Base-by-base conservation (phyloP, 2,329 filamentous ascomycete species). In the Fusarium devonianum region DNA sequence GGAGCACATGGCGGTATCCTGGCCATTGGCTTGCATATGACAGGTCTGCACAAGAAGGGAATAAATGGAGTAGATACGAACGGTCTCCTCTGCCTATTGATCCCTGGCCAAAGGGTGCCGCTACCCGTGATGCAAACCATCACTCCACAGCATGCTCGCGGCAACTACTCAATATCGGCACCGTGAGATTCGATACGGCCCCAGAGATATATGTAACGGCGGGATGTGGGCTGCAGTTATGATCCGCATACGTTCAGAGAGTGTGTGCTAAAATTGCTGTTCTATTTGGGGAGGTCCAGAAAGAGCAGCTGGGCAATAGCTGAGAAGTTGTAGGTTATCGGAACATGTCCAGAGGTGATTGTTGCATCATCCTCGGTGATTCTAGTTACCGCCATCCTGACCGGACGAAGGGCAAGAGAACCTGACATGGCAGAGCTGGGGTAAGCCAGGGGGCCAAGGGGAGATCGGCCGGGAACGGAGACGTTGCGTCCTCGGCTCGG, bases 171-270 rank as follows among this genome's bases (percentile, higher is more conserved):
- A 39, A 42, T 39, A 26, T 46, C 21, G 34, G 45, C 50, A 45
- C 39, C 47, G 49, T 37, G 26, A 36, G 37, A 32, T 51, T 49
- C 46, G 49, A 59, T 57, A 54, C n/a, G 46, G 50, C 35, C 29
- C 37, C 43, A 38, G 46, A 37, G 47, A 34, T 39, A n/a, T n/a
- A n/a, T n/a, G 46, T 57, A 46, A 51, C 33, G 36, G 47, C 37
- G 34, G 52, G 57, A 49, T 52, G 58, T 54, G 46, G 50, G 60
- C 65, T 68, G 69, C 66, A 71, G 30, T 68, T 69, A 71, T 71
- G 69, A 68, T 69, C 59, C 67, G 68, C 69, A 71, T 71, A 69
- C 65, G 58, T 66, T 57, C 64, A 63, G 53, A 53, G 46, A 46
- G 58, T 49, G 37, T 51, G 62, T 58, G 58, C 38, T 56, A 38